Conservation (phyloP, 2,329 filamentous ascomycete species). For the Pseudogymnoascus sp. region DNA sequence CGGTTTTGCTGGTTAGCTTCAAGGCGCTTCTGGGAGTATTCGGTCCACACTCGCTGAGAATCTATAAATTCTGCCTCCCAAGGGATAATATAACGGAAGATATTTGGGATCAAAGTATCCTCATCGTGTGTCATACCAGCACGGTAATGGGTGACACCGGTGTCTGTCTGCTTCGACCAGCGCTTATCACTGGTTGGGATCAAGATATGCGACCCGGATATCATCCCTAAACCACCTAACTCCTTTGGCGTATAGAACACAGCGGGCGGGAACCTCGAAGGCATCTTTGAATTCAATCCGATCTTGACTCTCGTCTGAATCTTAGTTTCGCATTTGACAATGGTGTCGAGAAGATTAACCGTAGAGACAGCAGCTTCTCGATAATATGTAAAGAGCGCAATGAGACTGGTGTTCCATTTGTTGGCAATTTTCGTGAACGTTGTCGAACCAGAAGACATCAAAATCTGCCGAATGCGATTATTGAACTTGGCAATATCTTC, state of each 20-base stretch:
- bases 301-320: constrained; percentile 99
- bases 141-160: constrained; percentile 92
- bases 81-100: constrained; percentile 97
- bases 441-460: constrained; percentile 98
- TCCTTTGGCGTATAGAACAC: constrained; percentile 99
- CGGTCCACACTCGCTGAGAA: constrained; percentile 97
- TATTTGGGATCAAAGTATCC: constrained; percentile 95
- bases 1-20: constrained; percentile 97
- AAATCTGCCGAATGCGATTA: constrained; percentile 93
- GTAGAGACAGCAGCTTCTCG: constrained; percentile 95
- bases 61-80: constrained; percentile 99
- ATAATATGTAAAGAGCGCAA: constrained; percentile 97
- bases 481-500: constrained; percentile 99
- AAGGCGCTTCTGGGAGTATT: constrained; percentile 95
- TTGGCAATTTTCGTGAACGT: constrained; percentile 99
- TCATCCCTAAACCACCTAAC: constrained; percentile 94
- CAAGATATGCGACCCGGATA: constrained; percentile 94
- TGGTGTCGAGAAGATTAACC: constrained; percentile 86
- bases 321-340: constrained; percentile 99
- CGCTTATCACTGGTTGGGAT: constrained; percentile 97
- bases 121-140: constrained; percentile 98
- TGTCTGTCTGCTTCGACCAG: constrained; percentile 97
- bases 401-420: constrained; percentile 98
- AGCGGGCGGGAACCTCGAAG: constrained; percentile 92
- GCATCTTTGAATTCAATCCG: constrained; percentile 98